Conservation (phyloP, 2,329 filamentous ascomycete species). For the Talaromyces sp. region DNA sequence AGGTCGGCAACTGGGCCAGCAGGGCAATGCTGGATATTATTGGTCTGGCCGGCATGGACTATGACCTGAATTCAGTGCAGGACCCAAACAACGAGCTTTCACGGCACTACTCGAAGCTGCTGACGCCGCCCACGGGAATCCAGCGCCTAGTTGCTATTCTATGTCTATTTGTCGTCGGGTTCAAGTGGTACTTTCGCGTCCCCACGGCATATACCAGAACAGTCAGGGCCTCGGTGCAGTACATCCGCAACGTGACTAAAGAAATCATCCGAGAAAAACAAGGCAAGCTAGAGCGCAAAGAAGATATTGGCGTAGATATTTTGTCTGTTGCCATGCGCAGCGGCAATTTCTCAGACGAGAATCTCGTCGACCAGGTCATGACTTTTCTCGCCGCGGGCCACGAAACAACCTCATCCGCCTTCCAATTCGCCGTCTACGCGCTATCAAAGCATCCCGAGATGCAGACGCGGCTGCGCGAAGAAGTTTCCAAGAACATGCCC, state of each 20-base stretch:
- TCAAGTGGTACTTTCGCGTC: conserved; percentile 55
- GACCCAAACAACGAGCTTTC: conserved; percentile 57
- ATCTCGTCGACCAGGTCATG: conserved; percentile 85
- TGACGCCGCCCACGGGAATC: conserved; percentile 13
- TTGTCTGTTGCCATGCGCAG: conserved; percentile 73
- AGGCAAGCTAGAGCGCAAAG: conserved; percentile 37
- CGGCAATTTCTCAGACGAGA: conserved; percentile 69
- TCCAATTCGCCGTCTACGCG: conserved; percentile 71
- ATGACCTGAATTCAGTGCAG: conserved; percentile 62
- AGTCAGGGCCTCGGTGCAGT: conserved; percentile 49
- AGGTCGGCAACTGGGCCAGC: conserved; percentile 59
- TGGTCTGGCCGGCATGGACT: conserved; percentile 64
- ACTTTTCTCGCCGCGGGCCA: conserved; percentile 80
- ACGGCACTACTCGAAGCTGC: conserved; percentile 24
- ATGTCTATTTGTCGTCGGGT: conserved; percentile 54
- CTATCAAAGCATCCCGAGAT: conserved; percentile 61
- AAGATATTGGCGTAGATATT: conserved; percentile 55
- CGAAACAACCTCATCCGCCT: conserved; percentile 69
- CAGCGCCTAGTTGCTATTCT: conserved; percentile 52
- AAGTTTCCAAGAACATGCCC: conserved; percentile 60
- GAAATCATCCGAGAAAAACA: conserved; percentile 69
- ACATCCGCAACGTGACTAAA: conserved; percentile 61
- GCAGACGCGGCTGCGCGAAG: conserved; percentile 61
- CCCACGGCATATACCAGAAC: conserved; percentile 68
- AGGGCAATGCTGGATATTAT: conserved; percentile 71